Evolutionary conservation across 2,329 filamentous ascomycete genomes (phyloP).

Genomic region (Fragosphaeria purpurea): DNA sequence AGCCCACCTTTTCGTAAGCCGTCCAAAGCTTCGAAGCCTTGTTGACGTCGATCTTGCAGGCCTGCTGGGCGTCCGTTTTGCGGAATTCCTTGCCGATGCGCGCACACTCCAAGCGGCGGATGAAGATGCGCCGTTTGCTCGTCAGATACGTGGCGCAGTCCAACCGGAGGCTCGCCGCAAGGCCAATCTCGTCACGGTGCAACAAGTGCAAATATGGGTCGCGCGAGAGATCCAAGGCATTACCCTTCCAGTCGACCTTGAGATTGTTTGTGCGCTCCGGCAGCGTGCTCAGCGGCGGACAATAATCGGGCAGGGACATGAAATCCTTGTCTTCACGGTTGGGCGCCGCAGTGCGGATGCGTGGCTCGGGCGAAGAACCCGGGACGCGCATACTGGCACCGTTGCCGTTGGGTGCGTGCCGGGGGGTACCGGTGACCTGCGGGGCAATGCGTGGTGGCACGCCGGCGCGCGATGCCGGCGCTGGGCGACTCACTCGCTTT

Average conservation of each 20-base stretch:
- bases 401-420: neutral
- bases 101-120: conserved; percentile 58
- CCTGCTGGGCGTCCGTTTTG: conserved; percentile 91
- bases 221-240: conserved; percentile 61
- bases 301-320: conserved; percentile 58
- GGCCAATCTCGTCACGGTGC: conserved; percentile 64
- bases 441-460: conserved; percentile 17
- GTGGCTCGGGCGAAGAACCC: conserved; percentile 12
- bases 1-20: conserved; percentile 77
- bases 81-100: conserved; percentile 71
- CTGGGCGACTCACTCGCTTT: conserved; percentile 4
- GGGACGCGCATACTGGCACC: conserved; percentile 1
- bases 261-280: conserved; percentile 58
- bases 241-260: conserved; percentile 82
- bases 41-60: conserved; percentile 97
- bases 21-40: conserved; percentile 91
- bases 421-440: conserved; percentile 1
- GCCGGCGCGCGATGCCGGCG: neutral
- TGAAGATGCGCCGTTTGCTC: conserved; percentile 87
- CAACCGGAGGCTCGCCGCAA: conserved; percentile 71
- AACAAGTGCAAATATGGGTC: conserved; percentile 63
- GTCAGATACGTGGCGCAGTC: conserved; percentile 83
- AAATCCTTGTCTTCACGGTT: conserved; percentile 80
- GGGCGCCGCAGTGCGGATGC: conserved; percentile 42
- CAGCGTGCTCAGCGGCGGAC: conserved; percentile 57